Evolutionary conservation across 352 stramenopile genomes (phyloP).

Genomic region (Globisporangium parvum): DNA sequence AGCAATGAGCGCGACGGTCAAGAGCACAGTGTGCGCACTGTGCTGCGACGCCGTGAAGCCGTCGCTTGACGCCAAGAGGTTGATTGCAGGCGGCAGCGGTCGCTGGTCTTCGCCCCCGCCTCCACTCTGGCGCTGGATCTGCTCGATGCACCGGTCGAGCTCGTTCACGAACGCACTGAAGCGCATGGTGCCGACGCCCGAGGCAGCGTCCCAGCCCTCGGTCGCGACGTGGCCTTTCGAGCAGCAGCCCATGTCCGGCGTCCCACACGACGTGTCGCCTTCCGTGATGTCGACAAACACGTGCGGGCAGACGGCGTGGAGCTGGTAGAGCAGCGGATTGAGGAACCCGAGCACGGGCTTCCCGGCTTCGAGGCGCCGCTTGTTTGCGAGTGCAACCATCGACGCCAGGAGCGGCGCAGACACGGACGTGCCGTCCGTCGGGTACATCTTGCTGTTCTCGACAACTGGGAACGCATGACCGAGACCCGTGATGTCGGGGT

Average conservation of each 20-base stretch:
- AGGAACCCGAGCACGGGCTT: conserved; percentile 53
- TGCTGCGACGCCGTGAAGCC: conserved; percentile 13
- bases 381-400: conserved; percentile 58
- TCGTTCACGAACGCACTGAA: conserved; percentile 34
- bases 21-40: conserved; percentile 21
- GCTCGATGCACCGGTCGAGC: conserved; percentile 33
- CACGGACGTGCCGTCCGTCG: conserved; percentile 68
- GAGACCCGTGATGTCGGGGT: conserved; percentile 60
- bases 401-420: conserved; percentile 63
- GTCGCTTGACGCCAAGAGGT: conserved; percentile 10
- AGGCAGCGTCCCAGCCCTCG: conserved; percentile 63
- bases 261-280: conserved; percentile 53
- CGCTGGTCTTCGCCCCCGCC: background rate
- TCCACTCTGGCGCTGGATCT: conserved; percentile 7
- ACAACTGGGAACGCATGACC: conserved; percentile 61
- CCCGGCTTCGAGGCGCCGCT: conserved; percentile 25
- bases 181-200: conserved; percentile 51
- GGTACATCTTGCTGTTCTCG: conserved; percentile 39
- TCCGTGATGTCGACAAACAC: conserved; percentile 66
- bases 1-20: conserved; percentile 24
- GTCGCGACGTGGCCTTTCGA: conserved; percentile 33
- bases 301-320: conserved; percentile 49
- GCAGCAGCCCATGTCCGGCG: conserved; percentile 42
- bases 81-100: background rate
- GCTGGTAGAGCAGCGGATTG: conserved; percentile 65